A percentile compares a stretch with the other conserved stretches of the same genome.
Evolutionary conservation across 2,329 filamentous ascomycete species (phyloP).

Genomic region (Ophiostoma quercus): DNA sequence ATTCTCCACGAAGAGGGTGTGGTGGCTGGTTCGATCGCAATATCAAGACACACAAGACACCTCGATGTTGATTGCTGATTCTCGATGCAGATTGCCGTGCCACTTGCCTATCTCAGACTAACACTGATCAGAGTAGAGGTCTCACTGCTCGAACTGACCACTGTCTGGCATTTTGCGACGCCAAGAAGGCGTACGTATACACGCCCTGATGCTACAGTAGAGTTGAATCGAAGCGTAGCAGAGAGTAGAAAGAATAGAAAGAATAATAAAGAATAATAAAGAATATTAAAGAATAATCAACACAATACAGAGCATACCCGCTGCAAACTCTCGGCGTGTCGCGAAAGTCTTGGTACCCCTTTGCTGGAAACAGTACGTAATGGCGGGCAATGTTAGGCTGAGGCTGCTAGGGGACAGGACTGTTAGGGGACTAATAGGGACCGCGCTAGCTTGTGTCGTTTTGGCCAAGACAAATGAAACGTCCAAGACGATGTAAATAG

Average conservation of each 20-base stretch:
- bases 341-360: slow-evolving; percentile 10
- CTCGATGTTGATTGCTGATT: too few relatives aligned
- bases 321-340: slow-evolving; percentile 12
- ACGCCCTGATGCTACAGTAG: not conserved
- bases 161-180: not conserved
- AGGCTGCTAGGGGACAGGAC: too few relatives aligned
- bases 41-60: too few relatives aligned
- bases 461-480: slow-evolving; percentile 15
- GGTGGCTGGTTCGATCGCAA: not conserved
- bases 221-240: too few relatives aligned
- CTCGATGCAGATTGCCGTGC: not conserved
- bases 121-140: not conserved
- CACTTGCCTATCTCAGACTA: not conserved
- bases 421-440: not conserved
- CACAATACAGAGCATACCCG: not conserved
- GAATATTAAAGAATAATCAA: too few relatives aligned
- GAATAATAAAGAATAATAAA: too few relatives aligned
- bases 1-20: not conserved
- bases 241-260: too few relatives aligned
- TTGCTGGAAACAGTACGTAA: slow-evolving; percentile 10
- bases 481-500: slow-evolving; percentile 12
- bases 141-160: not conserved
- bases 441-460: not conserved
- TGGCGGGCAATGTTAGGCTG: not conserved
- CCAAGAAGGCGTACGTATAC: not conserved